Conservation (phyloP, 352 stramenopile genomes). For the Globisporangium splendens region DNA sequence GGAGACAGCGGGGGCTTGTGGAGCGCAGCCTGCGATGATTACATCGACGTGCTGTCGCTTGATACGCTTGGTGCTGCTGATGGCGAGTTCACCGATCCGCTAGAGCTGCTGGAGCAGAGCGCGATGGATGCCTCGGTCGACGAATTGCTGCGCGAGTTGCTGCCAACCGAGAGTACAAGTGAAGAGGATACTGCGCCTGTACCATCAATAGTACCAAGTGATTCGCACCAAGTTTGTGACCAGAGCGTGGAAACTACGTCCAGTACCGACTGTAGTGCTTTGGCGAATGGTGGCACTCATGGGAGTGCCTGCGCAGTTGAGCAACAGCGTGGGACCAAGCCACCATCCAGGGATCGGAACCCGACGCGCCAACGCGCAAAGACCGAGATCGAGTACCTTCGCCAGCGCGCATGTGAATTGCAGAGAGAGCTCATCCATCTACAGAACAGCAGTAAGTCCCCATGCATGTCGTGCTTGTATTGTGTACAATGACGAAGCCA, state of each 20-base stretch:
- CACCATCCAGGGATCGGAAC: constrained; percentile 1
- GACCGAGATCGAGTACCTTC: constrained; percentile 9
- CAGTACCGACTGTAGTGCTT: neutral
- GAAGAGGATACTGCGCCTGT: neutral
- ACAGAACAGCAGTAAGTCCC: constrained; percentile 4
- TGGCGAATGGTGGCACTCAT: neutral
- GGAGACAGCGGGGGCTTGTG: neutral
- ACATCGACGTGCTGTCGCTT: neutral
- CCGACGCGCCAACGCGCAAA: constrained; percentile 5
- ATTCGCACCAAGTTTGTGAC: neutral
- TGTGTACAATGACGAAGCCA: too few relatives aligned
- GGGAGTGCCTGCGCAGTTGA: neutral
- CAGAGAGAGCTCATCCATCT: constrained; percentile 2
- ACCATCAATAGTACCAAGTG: neutral
- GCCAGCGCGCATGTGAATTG: constrained; percentile 5
- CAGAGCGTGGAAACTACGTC: neutral
- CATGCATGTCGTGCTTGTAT: neutral
- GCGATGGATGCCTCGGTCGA: neutral
- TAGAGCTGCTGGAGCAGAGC: neutral
- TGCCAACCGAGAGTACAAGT: neutral
- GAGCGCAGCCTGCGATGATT: neutral
- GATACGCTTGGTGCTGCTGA: neutral
- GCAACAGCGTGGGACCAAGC: neutral
- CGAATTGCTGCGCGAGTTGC: constrained; percentile 1
- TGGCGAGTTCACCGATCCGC: neutral